A percentile compares a stretch with the other conserved stretches of the same genome.
Evolutionary conservation across 78 protist species (phyloP).

Genomic region (Ministeria vibrans): DNA sequence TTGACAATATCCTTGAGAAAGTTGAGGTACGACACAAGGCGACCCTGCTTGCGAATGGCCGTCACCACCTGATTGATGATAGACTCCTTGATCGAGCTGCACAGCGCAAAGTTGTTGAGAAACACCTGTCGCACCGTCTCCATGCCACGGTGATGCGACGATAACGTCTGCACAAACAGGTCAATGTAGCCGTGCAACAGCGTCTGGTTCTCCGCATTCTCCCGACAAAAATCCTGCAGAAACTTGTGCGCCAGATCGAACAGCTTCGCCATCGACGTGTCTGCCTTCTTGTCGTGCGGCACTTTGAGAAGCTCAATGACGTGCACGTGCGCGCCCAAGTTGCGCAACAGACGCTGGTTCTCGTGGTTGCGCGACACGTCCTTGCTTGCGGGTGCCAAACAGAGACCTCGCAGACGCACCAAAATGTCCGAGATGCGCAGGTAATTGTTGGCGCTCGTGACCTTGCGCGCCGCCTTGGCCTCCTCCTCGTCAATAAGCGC

Average conservation of each 20-base stretch:
- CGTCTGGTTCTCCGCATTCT: constrained; percentile 17
- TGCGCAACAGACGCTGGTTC: constrained; percentile 35
- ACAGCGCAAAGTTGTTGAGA: neutral
- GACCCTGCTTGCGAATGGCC: neutral
- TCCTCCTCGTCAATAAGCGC: no score
- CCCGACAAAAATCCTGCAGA: constrained; percentile 9
- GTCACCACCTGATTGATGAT: neutral
- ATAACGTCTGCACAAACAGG: constrained; percentile 6
- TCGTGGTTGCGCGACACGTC: neutral
- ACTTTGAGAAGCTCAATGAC: constrained; percentile 16
- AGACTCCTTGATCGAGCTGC: neutral
- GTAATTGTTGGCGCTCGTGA: no score
- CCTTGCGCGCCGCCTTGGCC: no score
- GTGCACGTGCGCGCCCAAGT: constrained; percentile 19
- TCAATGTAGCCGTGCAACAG: neutral
- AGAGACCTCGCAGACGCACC: no score
- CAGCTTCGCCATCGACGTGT: neutral
- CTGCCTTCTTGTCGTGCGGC: neutral
- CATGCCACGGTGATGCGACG: neutral
- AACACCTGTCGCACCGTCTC: neutral
- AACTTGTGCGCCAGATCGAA: neutral
- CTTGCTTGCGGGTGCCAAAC: no score
- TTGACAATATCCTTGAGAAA: neutral
- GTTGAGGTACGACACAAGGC: neutral
- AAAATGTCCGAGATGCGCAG: no score